phyloP scores from a whole-genome alignment of 2,329 filamentous ascomycete species.

The Fusarium keratoplasticum region DNA sequence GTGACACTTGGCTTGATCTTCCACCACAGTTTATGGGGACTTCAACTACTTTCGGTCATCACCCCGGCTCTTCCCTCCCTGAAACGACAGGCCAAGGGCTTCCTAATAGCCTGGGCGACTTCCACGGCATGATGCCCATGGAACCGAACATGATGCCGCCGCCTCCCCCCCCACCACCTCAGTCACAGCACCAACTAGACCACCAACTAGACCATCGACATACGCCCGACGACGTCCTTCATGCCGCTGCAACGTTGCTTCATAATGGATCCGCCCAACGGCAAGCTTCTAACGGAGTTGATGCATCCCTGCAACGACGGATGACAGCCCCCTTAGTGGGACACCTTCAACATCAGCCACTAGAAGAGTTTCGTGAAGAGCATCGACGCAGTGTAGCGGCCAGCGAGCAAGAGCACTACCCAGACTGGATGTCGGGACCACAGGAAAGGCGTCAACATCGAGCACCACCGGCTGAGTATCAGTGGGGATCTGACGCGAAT shows the following conservation, averaged over 20 bases:
- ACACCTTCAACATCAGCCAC: constrained; percentile 56
- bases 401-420: constrained; percentile 53
- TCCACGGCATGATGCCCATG: constrained; percentile 35
- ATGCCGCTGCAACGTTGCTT: constrained; percentile 65
- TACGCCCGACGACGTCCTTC: constrained; percentile 66
- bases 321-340: constrained; percentile 52
- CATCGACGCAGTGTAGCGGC: constrained; percentile 49
- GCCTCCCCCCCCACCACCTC: constrained; percentile 44
- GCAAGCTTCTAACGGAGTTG: constrained; percentile 42
- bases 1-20: constrained; percentile 66
- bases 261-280: constrained; percentile 54
- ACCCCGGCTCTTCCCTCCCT: constrained; percentile 50
- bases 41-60: constrained; percentile 71
- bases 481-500: constrained; percentile 76
- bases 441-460: constrained; percentile 46
- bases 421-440: constrained; percentile 56
- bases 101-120: constrained; percentile 34
- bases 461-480: constrained; percentile 60
- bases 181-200: constrained; percentile 38
- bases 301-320: constrained; percentile 39
- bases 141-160: constrained; percentile 52
- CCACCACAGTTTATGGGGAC: constrained; percentile 75
- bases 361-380: constrained; percentile 57
- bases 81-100: constrained; percentile 39
- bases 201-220: constrained; percentile 42